Percentiles rank a stretch among this genome's conserved stretches.
Evolutionary conservation across 2,329 filamentous ascomycete genomes (phyloP).

Genomic region (Aspergillus nomiae): DNA sequence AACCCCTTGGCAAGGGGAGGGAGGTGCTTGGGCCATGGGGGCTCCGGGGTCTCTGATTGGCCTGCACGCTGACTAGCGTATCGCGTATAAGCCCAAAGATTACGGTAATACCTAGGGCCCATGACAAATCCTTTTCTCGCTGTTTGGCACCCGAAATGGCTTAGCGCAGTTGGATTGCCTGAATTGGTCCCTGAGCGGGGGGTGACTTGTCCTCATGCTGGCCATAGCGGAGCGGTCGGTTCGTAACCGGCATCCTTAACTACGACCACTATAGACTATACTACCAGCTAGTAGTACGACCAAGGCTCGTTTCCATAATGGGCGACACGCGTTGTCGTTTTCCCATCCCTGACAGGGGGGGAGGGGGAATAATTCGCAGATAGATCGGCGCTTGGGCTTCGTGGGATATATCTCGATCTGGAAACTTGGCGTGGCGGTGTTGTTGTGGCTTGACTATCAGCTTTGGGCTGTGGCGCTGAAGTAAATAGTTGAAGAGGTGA

Average conservation of each 20-base stretch:
- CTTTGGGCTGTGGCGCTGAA: background rate
- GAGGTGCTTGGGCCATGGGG: conserved; percentile 17
- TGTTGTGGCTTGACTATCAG: background rate
- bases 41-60: background rate
- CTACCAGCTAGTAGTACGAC: background rate
- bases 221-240: background rate
- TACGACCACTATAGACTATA: background rate
- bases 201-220: conserved; percentile 6
- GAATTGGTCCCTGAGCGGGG: background rate
- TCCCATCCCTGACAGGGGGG: background rate
- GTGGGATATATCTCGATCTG: background rate
- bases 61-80: background rate
- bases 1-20: conserved; percentile 16
- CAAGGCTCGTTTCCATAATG: background rate
- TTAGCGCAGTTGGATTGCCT: background rate
- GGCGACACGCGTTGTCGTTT: background rate
- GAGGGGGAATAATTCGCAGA: no score
- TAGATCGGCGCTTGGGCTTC: background rate
- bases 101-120: background rate
- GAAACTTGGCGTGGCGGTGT: background rate
- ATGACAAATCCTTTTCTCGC: conserved; percentile 11
- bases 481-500: background rate
- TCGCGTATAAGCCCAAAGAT: background rate
- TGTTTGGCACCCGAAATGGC: conserved; percentile 5
- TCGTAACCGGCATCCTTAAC: background rate